Conservation (phyloP, 768 basidiomycete genomes). For the Phallus indusiatus region DNA sequence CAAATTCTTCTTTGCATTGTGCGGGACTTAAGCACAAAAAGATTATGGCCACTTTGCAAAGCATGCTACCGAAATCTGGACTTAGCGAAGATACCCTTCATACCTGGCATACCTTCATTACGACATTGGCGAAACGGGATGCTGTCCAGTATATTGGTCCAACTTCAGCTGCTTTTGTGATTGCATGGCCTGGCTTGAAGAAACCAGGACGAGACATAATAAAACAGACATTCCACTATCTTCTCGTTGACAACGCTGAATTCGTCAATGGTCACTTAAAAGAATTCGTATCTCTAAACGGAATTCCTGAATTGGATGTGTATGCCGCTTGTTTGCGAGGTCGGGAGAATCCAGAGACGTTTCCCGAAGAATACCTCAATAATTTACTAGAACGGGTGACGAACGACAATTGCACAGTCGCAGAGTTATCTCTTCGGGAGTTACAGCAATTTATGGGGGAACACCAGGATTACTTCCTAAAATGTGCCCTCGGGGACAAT, state of each 20-base stretch:
- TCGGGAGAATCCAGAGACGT: constrained; percentile 25
- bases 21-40: no score
- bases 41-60: constrained; percentile 96
- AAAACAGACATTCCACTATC: constrained; percentile 51
- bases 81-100: constrained; percentile 70
- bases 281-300: constrained; percentile 72
- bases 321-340: constrained; percentile 21
- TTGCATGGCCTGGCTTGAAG: constrained; percentile 63
- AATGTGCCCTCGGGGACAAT: constrained; percentile 71
- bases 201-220: constrained; percentile 43
- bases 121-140: constrained; percentile 54
- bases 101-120: constrained; percentile 74
- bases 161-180: constrained; percentile 77
- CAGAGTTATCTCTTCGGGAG: constrained; percentile 64
- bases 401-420: constrained; percentile 76
- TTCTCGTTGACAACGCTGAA: constrained; percentile 55
- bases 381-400: constrained; percentile 64
- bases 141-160: constrained; percentile 78
- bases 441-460: constrained; percentile 55
- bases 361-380: constrained; percentile 41
- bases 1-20: not conserved
- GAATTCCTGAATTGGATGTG: constrained; percentile 53
- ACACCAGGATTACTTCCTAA: constrained; percentile 33
- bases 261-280: constrained; percentile 48
- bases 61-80: constrained; percentile 65